These are phyloP conservation scores for Cyberlindnera lachancei DNA, from an alignment of 805 yeast species.

Conservation along the genomic window DNA sequence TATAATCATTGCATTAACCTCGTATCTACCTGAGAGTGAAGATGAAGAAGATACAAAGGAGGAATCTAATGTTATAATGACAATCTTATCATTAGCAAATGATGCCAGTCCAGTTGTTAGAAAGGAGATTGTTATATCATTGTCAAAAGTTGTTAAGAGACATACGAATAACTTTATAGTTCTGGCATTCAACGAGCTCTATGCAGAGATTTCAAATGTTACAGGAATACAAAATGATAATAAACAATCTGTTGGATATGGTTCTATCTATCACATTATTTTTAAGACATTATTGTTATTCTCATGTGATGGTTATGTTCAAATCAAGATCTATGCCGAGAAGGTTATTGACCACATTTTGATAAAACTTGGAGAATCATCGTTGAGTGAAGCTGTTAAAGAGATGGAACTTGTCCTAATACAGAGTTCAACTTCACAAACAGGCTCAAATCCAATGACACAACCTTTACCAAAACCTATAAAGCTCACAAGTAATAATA, in stretches of 20 bases:
- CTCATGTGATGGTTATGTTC: constrained; percentile 83
- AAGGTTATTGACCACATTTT: constrained; percentile 69
- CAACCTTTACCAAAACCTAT: constrained; percentile 29
- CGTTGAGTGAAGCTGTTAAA: constrained; percentile 54
- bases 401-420: constrained; percentile 60
- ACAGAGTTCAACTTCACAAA: constrained; percentile 33
- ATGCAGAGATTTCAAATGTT: constrained; percentile 32
- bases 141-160: constrained; percentile 64
- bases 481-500: no score
- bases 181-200: constrained; percentile 73
- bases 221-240: constrained; percentile 28
- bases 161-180: constrained; percentile 73
- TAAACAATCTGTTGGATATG: constrained; percentile 71
- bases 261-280: constrained; percentile 74
- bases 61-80: constrained; percentile 63
- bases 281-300: constrained; percentile 81
- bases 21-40: constrained; percentile 46
- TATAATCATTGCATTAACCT: constrained; percentile 62
- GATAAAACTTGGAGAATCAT: constrained; percentile 43
- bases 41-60: constrained; percentile 46
- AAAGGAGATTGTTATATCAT: constrained; percentile 71
- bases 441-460: constrained; percentile 5
- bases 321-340: constrained; percentile 67
- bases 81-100: constrained; percentile 57
- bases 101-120: constrained; percentile 91